phyloP scores from a whole-genome alignment of 768 basidiomycete species.

The Phaeolepiota aurea region DNA sequence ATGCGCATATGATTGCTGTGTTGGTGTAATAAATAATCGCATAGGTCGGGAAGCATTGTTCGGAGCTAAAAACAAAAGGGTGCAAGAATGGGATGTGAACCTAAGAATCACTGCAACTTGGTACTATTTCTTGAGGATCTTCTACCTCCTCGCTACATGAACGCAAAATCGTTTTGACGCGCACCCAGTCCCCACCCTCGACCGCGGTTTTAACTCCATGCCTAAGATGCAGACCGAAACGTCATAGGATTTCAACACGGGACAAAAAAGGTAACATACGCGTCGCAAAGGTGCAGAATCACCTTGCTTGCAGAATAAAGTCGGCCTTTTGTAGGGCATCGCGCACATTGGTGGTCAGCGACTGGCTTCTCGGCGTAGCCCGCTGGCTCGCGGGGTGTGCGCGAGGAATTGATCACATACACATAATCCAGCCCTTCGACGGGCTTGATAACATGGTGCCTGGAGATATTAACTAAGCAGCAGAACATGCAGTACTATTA shows the following conservation, averaged over 20 bases:
- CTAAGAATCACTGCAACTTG: too few relatives aligned
- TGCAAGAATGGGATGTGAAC: too few relatives aligned
- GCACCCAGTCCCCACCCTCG: not conserved
- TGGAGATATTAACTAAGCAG: not conserved
- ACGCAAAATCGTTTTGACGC: not conserved
- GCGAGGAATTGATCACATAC: not conserved
- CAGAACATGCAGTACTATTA: too few relatives aligned
- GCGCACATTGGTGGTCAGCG: not conserved
- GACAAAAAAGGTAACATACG: not conserved
- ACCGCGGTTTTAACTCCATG: constrained; percentile 5
- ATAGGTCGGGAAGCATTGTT: too few relatives aligned
- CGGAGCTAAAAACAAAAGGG: too few relatives aligned
- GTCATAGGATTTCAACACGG: not conserved
- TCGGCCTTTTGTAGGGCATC: not conserved
- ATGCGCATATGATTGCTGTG: too few relatives aligned
- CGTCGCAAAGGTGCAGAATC: not conserved
- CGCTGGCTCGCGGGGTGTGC: not conserved
- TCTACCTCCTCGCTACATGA: too few relatives aligned
- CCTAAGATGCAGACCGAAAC: not conserved
- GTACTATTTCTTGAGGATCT: too few relatives aligned
- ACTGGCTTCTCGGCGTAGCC: not conserved
- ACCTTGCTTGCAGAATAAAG: not conserved
- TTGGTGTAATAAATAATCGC: too few relatives aligned
- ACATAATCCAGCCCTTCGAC: not conserved
- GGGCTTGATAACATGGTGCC: not conserved